Evolutionary conservation across 2,329 filamentous ascomycete genomes (phyloP), one percentile per base, ranked within the genome.

Genomic region (Apiospora pterosperma): DNA sequence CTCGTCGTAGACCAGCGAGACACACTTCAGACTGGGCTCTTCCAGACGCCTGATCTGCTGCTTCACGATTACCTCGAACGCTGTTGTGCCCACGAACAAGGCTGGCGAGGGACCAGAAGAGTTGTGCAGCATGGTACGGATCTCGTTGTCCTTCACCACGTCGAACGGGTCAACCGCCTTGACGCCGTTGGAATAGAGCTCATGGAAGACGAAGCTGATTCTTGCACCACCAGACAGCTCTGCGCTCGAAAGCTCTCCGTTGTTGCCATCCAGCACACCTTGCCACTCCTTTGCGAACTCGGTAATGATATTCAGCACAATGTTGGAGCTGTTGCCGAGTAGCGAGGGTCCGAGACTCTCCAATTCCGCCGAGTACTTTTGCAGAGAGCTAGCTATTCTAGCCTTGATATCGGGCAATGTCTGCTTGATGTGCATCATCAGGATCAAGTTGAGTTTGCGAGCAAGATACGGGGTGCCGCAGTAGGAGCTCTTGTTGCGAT

Each of bases 341-440:
- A 98, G 91, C 14, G 94, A 97, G 68, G 97, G 95, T 25, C 96
- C 96, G 14, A 99, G 85, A 67, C 90, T 88, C 64, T 88, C 83
- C 25, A 99, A 85, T 78, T 99, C 96, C 48, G 88, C 80, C 4
- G 87, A 84, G 79, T 99, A 99, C 77, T 99, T 99, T 76, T 94
- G 90, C 66, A 99, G 84, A 16, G 95, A 97, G 70, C 92, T 91
- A n/a, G 92, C 88, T 72, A 99, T 99, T 68, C 96, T 91, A 16
- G 92, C 93, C 82, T 99, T 99, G 84, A 99, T 99, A 76, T 99
- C 96, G 44, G 96, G 96, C 16, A 99, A 87, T 1, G 96, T 99
- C 82, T 99, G 95, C 82, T 99, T 99, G 84, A 99, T 99, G 83
- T 99, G 96, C 96, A 99, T 99, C 95, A 99, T 98, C 71, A 99